These are phyloP conservation scores for Globisporangium viniferum DNA, from an alignment of 352 stramenopile genomes.

Conservation along the genomic window DNA sequence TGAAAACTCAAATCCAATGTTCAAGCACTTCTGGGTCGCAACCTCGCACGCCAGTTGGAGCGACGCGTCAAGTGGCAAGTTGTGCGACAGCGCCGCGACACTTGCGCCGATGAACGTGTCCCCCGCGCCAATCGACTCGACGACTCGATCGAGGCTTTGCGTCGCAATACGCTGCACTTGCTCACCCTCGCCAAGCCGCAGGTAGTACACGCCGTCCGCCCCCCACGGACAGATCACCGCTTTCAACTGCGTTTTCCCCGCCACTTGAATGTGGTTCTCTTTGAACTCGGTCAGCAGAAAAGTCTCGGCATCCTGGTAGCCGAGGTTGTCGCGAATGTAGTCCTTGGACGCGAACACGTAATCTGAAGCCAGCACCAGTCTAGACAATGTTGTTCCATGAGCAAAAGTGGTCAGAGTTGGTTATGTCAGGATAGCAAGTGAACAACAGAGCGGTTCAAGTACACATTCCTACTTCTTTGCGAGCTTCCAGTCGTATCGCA, in stretches of 20 bases:
- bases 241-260: slow-evolving; percentile 7
- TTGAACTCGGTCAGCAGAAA: slow-evolving; percentile 34
- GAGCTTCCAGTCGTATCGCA: slow-evolving; percentile 58
- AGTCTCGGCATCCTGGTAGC: slow-evolving; percentile 26
- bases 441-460: background rate
- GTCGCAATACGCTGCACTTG: slow-evolving; percentile 34
- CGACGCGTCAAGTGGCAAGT: slow-evolving; percentile 26
- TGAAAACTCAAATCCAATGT: slow-evolving; percentile 48
- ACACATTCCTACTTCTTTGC: slow-evolving; percentile 42
- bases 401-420: background rate
- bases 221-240: slow-evolving; percentile 74
- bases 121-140: slow-evolving; percentile 73
- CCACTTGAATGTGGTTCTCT: background rate
- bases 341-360: slow-evolving; percentile 75
- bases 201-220: slow-evolving; percentile 52
- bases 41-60: slow-evolving; percentile 49
- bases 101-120: slow-evolving; percentile 71
- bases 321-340: slow-evolving; percentile 60
- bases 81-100: slow-evolving; percentile 40
- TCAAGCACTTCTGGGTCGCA: slow-evolving; percentile 55
- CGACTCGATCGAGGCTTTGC: slow-evolving; percentile 27
- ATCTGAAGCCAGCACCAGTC: slow-evolving; percentile 37
- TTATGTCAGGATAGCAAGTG: background rate
- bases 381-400: slow-evolving; percentile 14
- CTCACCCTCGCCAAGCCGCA: slow-evolving; percentile 19